These are phyloP conservation scores for Candida glucosophila DNA, from an alignment of 1,139 yeast species.

Conservation along the genomic window DNA sequence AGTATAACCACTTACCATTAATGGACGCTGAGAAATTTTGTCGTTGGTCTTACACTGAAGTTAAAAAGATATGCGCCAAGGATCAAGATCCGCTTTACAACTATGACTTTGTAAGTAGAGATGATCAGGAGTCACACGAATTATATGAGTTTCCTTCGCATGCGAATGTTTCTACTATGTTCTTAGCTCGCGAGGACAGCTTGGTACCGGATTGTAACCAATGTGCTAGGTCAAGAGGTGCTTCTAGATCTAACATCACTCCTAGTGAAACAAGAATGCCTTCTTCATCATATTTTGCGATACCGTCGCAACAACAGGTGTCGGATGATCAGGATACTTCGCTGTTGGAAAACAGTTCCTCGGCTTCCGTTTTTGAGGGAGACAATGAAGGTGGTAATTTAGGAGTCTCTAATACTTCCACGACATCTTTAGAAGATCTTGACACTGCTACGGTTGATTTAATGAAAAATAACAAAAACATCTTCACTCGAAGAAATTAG, in stretches of 20 bases:
- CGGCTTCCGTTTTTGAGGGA: conserved; percentile 34
- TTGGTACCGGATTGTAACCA: too few relatives aligned
- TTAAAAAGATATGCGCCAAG: conserved; percentile 18
- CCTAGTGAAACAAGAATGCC: conserved; percentile 6
- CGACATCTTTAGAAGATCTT: conserved; percentile 25
- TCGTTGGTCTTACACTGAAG: conserved; percentile 70
- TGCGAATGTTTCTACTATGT: too few relatives aligned
- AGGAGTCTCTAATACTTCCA: conserved; percentile 20
- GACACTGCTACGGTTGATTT: conserved; percentile 7
- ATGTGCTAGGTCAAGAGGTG: conserved; percentile 28
- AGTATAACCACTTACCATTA: conserved; percentile 68
- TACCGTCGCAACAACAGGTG: conserved; percentile 8
- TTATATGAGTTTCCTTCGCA: too few relatives aligned
- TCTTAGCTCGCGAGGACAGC: too few relatives aligned
- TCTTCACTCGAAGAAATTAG: neutral
- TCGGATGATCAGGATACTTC: conserved; percentile 22
- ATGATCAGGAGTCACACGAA: too few relatives aligned
- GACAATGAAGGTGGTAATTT: conserved; percentile 18
- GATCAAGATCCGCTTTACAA: conserved; percentile 33
- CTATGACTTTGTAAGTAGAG: too few relatives aligned
- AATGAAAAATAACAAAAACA: conserved; percentile 1
- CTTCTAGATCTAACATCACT: conserved; percentile 16
- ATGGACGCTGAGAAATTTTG: conserved; percentile 55
- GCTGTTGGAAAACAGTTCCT: conserved; percentile 25
- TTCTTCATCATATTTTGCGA: conserved; percentile 12